Conservation (phyloP, 208 protist species). For the Eutreptiella sp. region DNA sequence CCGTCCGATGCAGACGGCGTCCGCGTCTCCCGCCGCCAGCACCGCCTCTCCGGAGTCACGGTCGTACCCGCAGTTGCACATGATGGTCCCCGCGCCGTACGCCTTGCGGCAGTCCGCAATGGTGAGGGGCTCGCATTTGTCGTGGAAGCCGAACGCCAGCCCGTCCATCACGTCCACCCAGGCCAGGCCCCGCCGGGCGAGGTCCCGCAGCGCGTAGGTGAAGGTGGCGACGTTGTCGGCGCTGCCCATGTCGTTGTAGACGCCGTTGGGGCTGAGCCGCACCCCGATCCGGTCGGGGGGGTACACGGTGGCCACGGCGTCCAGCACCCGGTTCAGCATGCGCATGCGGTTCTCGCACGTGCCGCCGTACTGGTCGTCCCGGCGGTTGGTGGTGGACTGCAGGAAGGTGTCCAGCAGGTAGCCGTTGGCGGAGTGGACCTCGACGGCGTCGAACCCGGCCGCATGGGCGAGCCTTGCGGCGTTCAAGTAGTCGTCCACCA, state of each 20-base stretch:
- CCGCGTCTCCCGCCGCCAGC: constrained; percentile 40
- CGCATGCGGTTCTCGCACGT: constrained; percentile 60
- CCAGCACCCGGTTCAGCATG: constrained; percentile 62
- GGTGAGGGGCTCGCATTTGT: constrained; percentile 34
- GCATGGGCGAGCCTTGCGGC: constrained; percentile 57
- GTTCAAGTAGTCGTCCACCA: constrained; percentile 51
- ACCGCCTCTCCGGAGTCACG: constrained; percentile 39
- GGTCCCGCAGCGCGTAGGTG: neutral
- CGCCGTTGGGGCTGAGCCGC: constrained; percentile 56
- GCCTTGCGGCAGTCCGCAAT: neutral
- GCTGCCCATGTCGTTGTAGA: constrained; percentile 27
- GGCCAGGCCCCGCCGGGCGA: constrained; percentile 8
- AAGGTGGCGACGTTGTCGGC: constrained; percentile 14
- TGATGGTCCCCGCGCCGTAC: constrained; percentile 11
- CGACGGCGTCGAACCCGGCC: constrained; percentile 77
- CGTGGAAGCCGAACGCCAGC: neutral
- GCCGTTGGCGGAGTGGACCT: constrained; percentile 80
- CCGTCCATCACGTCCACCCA: constrained; percentile 28
- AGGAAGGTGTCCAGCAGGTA: constrained; percentile 80
- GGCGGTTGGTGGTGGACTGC: constrained; percentile 52
- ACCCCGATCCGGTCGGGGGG: constrained; percentile 44
- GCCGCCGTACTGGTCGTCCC: constrained; percentile 77
- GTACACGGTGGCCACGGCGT: constrained; percentile 44
- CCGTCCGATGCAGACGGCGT: constrained; percentile 51
- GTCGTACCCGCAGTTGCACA: constrained; percentile 33